Evolutionary conservation across 2,329 filamentous ascomycete genomes (phyloP), one percentile per base, ranked within the genome.

Genomic region (Acrodontium crateriforme): DNA sequence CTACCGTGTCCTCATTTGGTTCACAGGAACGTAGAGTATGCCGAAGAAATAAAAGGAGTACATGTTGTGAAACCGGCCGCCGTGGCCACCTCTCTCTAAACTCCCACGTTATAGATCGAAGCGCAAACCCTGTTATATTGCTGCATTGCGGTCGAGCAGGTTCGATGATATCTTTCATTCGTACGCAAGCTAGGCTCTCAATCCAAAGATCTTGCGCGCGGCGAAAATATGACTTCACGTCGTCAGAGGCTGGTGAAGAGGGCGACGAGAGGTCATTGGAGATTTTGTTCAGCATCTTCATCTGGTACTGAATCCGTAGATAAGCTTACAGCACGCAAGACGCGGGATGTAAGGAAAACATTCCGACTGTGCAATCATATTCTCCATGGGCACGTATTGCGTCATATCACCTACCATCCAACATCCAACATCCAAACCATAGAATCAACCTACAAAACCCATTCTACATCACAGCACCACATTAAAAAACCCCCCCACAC

Each of bases 221-320:
- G n/a, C 18, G 18, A 20, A 20, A 20, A n/a, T 8, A 8, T 8
- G 18, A 20, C 8, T n/a, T 20, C 18, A 20, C 18, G 8, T 20
- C 18, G 8, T 20, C 18, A 8, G 8, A 20, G n/a, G 18, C 8
- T 20, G 18, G 18, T n/a, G n/a, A 8, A 20, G 18, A n/a, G 8
- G 18, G 18, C n/a, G n/a, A 8, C 18, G n/a, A 20, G 18, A 20
- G 8, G 8, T 20, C n/a, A 8, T 20, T 20, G 8, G 18, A 20
- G 18, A 20, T 8, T 8, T 8, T 20, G 8, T n/a, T 20, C n/a
- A 8, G 18, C n/a, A n/a, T 20, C 8, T 8, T 20, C 18, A n/a
- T 20, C n/a, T 20, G 18, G 18, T 20, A 20, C 18, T 20, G 18
- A 20, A 20, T 20, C 18, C 18, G n/a, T 20, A 20, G n/a, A n/a